Conservation (phyloP, 345 rosid genomes). For the Populus davidiana region DNA sequence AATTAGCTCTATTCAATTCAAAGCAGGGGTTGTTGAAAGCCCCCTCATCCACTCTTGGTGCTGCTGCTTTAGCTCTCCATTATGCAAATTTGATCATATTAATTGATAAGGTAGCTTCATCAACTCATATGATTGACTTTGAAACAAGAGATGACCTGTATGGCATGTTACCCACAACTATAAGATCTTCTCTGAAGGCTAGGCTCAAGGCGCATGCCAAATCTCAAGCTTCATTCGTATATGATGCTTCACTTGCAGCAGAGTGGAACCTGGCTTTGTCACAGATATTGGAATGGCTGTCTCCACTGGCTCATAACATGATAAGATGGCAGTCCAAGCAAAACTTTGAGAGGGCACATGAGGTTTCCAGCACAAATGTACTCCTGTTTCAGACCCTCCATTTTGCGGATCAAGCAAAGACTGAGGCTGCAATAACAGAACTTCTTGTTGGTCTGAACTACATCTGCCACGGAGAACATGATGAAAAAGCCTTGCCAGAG, state of each 20-base stretch:
- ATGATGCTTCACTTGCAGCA: slow-evolving; percentile 42
- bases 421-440: slow-evolving; percentile 60
- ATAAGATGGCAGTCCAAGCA: slow-evolving; percentile 58
- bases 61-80: slow-evolving; percentile 56
- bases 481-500: slow-evolving; percentile 16
- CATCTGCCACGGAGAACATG: slow-evolving; percentile 29
- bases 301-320: slow-evolving; percentile 57
- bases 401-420: slow-evolving; percentile 55
- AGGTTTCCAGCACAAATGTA: slow-evolving; percentile 40
- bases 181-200: slow-evolving; percentile 38
- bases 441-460: slow-evolving; percentile 62
- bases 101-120: slow-evolving; percentile 50
- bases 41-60: slow-evolving; percentile 48
- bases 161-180: slow-evolving; percentile 46
- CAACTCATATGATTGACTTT: slow-evolving; percentile 44
- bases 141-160: slow-evolving; percentile 53
- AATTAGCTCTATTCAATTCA: slow-evolving; percentile 35
- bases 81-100: slow-evolving; percentile 53
- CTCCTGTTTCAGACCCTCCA: slow-evolving; percentile 60
- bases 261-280: slow-evolving; percentile 43
- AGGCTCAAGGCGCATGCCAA: slow-evolving; percentile 39
- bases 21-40: slow-evolving; percentile 35
- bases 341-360: slow-evolving; percentile 50
- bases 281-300: slow-evolving; percentile 52
- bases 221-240: slow-evolving; percentile 30